Base-by-base conservation (phyloP, 2,329 filamentous ascomycete species). In the Capronia epimyces region DNA sequence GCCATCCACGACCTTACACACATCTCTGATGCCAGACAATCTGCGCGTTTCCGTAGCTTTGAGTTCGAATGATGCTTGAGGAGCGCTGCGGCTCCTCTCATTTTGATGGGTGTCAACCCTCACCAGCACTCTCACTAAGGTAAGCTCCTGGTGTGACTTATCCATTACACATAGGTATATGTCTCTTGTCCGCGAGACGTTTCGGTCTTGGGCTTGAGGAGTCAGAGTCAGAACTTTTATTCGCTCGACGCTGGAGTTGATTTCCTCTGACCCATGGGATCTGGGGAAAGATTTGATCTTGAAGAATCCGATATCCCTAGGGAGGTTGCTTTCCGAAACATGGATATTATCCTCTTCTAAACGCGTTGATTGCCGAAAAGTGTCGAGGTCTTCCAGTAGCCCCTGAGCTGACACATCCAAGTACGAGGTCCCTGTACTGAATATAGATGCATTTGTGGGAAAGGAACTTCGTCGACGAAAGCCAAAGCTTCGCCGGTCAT, bases 11-110 rank as follows among this genome's bases (percentile, higher is more conserved):
- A 90, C 67, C 60, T 82, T 86, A 66, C 84, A 87, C 5, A 84
- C 86, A 67, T 89, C 86, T 21, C 83, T 76, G 13, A 90, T 81
- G 55, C 81, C 82, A 49, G 84, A 76, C 7, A 81, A 81, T 61
- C 82, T 78, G 46, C 78, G 74, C 25, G 82, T 68, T 22, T 69
- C 69, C 15, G 71, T 69, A 21, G 69, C 69, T 37, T 62, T 62
- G 25, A 60, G 56, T 47, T 60, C 55, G 18, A 53, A 36, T 34
- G 44, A 25, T 40, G 27, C 25, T 54, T 49, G 13, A 47, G 29
- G 12, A 16, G 34, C 18, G 18, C n/a, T 16, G 15, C 21, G n/a
- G 42, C 50, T 61, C 27, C 50, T 53, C 18, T 20, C 27, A 18
- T 3, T 24, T 8, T 12, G 13, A 4, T 41, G 32, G 12, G 16